These are phyloP conservation scores for Alternaria viburni DNA, from an alignment of 2,329 filamentous ascomycete species.

Conservation along the genomic window DNA sequence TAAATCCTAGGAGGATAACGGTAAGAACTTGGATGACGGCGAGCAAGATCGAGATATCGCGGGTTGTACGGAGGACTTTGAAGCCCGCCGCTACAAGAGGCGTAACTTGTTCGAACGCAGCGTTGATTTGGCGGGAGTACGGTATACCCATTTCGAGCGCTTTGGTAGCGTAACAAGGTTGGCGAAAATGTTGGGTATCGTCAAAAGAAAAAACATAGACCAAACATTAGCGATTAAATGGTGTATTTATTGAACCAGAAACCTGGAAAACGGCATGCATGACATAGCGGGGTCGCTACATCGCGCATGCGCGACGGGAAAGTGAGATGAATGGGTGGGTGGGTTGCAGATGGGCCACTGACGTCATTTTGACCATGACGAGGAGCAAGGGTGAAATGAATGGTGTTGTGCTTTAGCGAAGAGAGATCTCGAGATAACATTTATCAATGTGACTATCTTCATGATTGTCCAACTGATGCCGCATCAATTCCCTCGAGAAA, in stretches of 20 bases:
- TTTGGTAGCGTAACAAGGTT: too few species aligned
- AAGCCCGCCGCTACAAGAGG: constrained; percentile 59
- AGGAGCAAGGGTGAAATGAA: constrained; percentile 14
- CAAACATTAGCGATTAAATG: not conserved
- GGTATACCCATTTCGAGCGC: constrained; percentile 56
- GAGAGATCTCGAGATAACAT: not conserved
- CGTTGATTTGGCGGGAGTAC: constrained; percentile 59
- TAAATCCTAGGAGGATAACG: constrained; percentile 50
- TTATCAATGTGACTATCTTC: not conserved
- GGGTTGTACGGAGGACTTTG: constrained; percentile 57
- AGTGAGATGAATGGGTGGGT: constrained; percentile 1
- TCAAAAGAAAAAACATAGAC: not conserved
- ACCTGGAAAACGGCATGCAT: not conserved
- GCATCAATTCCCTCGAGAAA: not conserved
- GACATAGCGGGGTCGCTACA: not conserved
- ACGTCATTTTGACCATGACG: constrained; percentile 23
- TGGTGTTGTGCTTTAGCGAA: not conserved
- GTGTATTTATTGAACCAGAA: not conserved
- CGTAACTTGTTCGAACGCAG: constrained; percentile 60
- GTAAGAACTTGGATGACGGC: constrained; percentile 57
- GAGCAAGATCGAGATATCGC: constrained; percentile 58
- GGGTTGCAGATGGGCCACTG: constrained; percentile 13
- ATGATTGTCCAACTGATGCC: not conserved
- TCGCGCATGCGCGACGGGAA: not conserved
- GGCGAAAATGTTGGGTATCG: not conserved